Conservation (phyloP, 179 eudicot species). For the Carnegiea gigantea region DNA sequence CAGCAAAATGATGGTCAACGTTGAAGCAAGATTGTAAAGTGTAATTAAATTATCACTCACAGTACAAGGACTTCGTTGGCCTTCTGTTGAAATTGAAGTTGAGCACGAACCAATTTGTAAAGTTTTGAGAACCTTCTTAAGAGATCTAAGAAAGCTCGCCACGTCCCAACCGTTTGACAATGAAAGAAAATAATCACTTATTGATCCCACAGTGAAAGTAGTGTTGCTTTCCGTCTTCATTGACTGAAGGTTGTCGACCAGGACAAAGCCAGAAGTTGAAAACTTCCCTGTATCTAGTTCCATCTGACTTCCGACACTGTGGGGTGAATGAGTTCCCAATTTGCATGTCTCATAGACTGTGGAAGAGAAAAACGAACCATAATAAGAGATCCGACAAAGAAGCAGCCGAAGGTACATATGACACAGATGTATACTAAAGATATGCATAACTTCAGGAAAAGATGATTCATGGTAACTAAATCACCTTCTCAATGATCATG, state of each 20-base stretch:
- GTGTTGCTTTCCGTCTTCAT: conserved; percentile 70
- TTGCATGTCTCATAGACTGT: conserved; percentile 94
- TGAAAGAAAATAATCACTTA: conserved; percentile 87
- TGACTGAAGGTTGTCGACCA: conserved; percentile 83
- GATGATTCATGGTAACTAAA: not conserved
- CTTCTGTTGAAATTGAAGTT: conserved; percentile 68
- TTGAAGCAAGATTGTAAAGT: not conserved
- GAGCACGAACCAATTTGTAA: conserved; percentile 60
- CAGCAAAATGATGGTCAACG: not conserved
- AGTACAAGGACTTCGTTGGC: conserved; percentile 65
- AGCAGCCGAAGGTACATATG: not conserved
- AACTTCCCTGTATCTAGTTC: conserved; percentile 71
- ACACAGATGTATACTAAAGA: not conserved
- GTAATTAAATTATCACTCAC: conserved; percentile 46
- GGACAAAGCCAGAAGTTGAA: conserved; percentile 87
- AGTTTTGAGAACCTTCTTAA: conserved; percentile 75
- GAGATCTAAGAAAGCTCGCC: conserved; percentile 82
- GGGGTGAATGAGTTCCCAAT: conserved; percentile 88
- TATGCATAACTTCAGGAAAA: not conserved
- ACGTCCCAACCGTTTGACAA: conserved; percentile 91
- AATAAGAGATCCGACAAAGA: conserved; percentile 6
- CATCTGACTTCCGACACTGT: conserved; percentile 69
- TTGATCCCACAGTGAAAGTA: conserved; percentile 79
- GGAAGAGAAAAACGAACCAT: conserved; percentile 4
- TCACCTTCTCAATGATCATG: not conserved